Evolutionary conservation across 306 rosid species (phyloP).

Genomic region (Pueraria montana): DNA sequence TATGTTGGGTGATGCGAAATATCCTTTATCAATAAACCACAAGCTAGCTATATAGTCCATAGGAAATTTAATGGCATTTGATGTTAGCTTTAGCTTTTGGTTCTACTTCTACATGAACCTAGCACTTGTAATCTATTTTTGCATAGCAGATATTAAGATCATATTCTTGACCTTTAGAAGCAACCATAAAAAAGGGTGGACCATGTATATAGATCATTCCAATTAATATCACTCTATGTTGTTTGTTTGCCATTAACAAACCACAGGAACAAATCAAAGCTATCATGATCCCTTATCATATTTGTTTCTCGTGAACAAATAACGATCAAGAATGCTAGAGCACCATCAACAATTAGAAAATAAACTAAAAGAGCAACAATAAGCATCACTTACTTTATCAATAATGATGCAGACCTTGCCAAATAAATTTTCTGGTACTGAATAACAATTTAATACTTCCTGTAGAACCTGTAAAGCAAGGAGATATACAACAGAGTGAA

Average conservation of each 20-base stretch:
- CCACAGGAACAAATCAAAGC: slow-evolving; percentile 21
- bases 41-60: background rate
- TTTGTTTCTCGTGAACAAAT: slow-evolving; percentile 36
- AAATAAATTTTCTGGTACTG: slow-evolving; percentile 78
- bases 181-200: background rate
- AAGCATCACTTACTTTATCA: slow-evolving; percentile 80
- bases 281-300: slow-evolving; percentile 24
- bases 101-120: background rate
- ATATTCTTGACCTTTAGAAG: background rate
- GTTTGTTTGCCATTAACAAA: slow-evolving; percentile 17
- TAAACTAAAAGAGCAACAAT: slow-evolving; percentile 32
- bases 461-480: slow-evolving; percentile 77
- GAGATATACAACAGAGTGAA: slow-evolving; percentile 33
- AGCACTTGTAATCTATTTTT: background rate
- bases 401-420: slow-evolving; percentile 95
- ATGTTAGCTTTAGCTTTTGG: background rate
- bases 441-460: slow-evolving; percentile 78
- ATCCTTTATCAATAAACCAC: background rate
- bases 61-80: background rate
- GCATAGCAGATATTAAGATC: background rate
- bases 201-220: background rate
- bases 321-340: slow-evolving; percentile 31
- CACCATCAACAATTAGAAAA: slow-evolving; percentile 26
- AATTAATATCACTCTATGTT: slow-evolving; percentile 14
- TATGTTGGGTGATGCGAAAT: background rate